Evolutionary conservation across 2,329 filamentous ascomycete species (phyloP).

Genomic region (Fusarium vanettenii): DNA sequence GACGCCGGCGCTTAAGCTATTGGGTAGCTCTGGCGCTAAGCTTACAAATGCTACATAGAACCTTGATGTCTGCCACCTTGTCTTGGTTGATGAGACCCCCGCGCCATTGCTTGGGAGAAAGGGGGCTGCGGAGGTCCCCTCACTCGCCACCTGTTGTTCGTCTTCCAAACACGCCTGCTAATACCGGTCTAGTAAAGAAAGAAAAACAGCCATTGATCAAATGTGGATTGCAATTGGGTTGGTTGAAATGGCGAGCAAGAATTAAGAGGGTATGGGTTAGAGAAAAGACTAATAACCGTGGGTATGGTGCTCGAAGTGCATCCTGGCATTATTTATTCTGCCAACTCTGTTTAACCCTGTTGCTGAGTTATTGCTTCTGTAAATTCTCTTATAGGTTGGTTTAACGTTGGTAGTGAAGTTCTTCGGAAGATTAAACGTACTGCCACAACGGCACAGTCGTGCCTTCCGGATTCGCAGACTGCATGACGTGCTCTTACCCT

Average conservation of each 20-base stretch:
- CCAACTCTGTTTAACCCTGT: background rate
- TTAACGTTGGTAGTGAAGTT: background rate
- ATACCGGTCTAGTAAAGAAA: background rate
- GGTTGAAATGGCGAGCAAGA: background rate
- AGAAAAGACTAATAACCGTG: background rate
- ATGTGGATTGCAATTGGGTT: background rate
- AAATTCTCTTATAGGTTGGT: background rate
- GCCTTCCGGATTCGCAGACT: background rate
- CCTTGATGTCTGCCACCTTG: background rate
- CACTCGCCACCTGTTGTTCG: background rate
- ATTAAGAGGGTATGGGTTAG: background rate
- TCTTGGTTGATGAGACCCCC: background rate
- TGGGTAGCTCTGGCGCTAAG: background rate
- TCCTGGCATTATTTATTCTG: background rate
- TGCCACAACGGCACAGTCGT: background rate
- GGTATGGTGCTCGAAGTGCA: background rate
- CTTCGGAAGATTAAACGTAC: background rate
- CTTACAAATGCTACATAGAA: background rate
- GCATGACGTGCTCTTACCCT: background rate
- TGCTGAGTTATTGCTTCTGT: background rate
- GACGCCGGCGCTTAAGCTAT: background rate
- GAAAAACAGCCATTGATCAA: background rate
- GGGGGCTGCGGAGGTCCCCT: background rate
- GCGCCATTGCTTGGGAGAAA: background rate
- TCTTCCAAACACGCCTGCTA: background rate